Conservation (phyloP, 257 asterid genomes). For the Rubia yunnanensis region DNA sequence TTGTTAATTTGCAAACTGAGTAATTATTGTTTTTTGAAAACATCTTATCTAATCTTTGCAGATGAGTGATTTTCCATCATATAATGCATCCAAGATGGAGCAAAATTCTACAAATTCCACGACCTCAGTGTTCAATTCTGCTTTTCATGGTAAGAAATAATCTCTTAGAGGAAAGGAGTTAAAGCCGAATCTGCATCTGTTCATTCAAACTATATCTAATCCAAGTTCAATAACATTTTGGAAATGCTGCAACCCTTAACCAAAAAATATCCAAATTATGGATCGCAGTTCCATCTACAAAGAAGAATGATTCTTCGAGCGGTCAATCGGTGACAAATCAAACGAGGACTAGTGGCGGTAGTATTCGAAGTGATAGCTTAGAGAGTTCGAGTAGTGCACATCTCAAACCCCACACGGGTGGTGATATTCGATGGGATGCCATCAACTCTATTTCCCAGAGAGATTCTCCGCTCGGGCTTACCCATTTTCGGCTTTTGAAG, state of each 20-base stretch:
- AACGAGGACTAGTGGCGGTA: neutral
- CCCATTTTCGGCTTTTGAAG: constrained; percentile 52
- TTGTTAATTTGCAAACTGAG: neutral
- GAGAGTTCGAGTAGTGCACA: neutral
- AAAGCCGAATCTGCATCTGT: too few species aligned
- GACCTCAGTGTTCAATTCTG: neutral
- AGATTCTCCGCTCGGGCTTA: neutral
- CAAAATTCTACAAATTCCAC: neutral
- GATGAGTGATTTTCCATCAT: neutral
- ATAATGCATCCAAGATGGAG: neutral
- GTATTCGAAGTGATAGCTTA: neutral
- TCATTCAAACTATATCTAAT: too few species aligned
- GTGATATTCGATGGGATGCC: neutral
- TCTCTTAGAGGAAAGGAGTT: too few species aligned
- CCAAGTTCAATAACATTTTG: too few species aligned
- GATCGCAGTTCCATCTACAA: neutral
- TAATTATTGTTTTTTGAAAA: neutral
- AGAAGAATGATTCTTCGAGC: neutral
- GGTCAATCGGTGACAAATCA: neutral
- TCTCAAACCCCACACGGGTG: neutral
- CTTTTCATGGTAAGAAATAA: neutral
- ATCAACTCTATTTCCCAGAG: neutral
- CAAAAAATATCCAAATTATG: neutral
- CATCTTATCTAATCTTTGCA: neutral
- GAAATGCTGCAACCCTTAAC: neutral